phyloP scores from a whole-genome alignment of 106 monocot genomes.

The Iris macrosiphon region DNA sequence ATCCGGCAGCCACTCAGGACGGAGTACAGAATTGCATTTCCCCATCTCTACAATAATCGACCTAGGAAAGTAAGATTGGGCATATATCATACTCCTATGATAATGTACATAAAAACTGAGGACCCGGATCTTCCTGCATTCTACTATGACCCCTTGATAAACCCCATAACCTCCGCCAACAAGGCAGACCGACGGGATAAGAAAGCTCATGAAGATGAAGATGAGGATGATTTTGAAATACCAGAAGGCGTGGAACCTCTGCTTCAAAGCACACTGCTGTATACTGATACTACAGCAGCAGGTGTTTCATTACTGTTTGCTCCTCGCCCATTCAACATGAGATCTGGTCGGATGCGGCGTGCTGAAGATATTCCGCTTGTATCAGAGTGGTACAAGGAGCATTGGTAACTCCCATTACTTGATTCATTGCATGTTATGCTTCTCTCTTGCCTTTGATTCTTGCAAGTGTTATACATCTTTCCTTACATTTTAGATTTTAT shows the following conservation, averaged over 20 bases:
- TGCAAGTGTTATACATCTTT: not conserved
- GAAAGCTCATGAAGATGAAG: constrained; percentile 61
- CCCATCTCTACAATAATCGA: constrained; percentile 95
- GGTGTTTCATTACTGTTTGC: constrained; percentile 92
- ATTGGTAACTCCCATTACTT: constrained; percentile 53
- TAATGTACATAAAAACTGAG: constrained; percentile 98
- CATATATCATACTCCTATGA: constrained; percentile 96
- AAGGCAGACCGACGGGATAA: constrained; percentile 73
- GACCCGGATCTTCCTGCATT: constrained; percentile 99
- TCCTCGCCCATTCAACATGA: constrained; percentile 93
- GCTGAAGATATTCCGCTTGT: constrained; percentile 99
- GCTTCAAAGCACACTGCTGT: constrained; percentile 60
- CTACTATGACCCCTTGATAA: constrained; percentile 96
- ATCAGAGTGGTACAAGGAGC: constrained; percentile 99
- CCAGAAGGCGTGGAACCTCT: constrained; percentile 92
- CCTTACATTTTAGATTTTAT: not conserved
- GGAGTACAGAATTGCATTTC: constrained; percentile 97
- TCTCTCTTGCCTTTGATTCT: not conserved
- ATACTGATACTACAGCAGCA: constrained; percentile 96
- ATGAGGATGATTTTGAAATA: constrained; percentile 80
- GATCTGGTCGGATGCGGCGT: constrained; percentile 84
- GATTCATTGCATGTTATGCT: too few relatives aligned
- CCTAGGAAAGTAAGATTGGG: constrained; percentile 94
- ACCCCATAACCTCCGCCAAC: constrained; percentile 72
- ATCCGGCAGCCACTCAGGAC: constrained; percentile 96